Evolutionary conservation across 345 rosid genomes (phyloP).

Genomic region (Rhodomyrtus tomentosa): DNA sequence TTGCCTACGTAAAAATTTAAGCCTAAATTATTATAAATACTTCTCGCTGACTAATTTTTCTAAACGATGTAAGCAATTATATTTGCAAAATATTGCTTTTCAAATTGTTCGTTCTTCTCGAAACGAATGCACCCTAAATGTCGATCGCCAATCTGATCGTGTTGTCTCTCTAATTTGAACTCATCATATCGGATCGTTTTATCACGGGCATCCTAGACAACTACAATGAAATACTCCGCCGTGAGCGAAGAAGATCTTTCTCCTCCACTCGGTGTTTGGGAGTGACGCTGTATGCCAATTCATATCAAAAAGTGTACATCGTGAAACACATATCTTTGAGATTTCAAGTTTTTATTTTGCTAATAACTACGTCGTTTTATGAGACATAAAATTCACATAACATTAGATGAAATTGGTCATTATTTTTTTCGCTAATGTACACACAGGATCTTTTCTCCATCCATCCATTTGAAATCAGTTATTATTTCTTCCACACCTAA

Average conservation of each 20-base stretch:
- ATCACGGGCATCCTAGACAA: rapidly evolving
- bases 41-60: no score
- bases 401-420: background rate
- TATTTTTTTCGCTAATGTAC: no score
- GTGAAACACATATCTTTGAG: background rate
- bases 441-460: no score
- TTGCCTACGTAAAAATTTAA: no score
- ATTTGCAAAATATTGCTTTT: no score
- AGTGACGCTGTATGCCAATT: no score
- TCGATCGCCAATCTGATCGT: background rate
- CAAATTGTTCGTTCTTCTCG: no score
- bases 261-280: no score
- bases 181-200: background rate
- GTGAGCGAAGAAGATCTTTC: background rate
- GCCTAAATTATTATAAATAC: no score
- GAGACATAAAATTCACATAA: background rate
- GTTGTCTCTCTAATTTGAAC: background rate
- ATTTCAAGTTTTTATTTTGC: background rate
- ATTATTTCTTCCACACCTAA: background rate
- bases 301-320: background rate
- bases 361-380: background rate
- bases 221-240: rapidly evolving
- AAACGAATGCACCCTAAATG: no score
- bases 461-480: background rate
- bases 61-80: no score